Evolutionary conservation across 2,329 filamentous ascomycete genomes (phyloP), one percentile per base, ranked within the genome.

Genomic region (Ceratocystis cacaofunesta): DNA sequence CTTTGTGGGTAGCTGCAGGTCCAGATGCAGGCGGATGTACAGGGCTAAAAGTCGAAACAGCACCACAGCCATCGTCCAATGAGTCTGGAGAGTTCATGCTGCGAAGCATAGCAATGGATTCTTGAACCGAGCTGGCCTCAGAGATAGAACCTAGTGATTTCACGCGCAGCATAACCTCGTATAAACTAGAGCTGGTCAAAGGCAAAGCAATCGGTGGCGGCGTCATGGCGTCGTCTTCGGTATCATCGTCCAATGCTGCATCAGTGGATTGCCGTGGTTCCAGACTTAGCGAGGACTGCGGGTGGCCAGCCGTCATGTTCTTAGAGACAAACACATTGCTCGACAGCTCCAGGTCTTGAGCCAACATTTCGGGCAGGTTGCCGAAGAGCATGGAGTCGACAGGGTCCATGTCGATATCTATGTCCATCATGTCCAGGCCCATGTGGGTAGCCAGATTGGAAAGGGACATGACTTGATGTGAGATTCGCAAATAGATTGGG

Each of bases 291-390:
- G 50, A 50, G n/a, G 66, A 57, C 43, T 66, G 64, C 0, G 82
- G 81, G 7, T 74, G 70, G 7, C 81, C 81, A 25, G 80, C 77
- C 5, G 81, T 81, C 76, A 83, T 78, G 66, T 78, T 78, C 70
- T 74, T 80, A 15, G 79, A 76, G 30, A 73, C 73, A 65, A 83
- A 84, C 30, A 81, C 70, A 8, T 75, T 72, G 62, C 74, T 74
- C 19, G 79, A 82, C 25, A 75, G 70, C 70, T 82, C 78, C 58
- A 84, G 73, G 68, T 85, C 81, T 67, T 75, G 76, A 5, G 77
- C 82, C n/a, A 85, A 74, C 48, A 83, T 69, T 72, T 85, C 82
- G 1, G 82, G 79, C 19, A 85, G 74, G 72, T 79, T 84, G 62
- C 73, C 74, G 43, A 66, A 43, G 63, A 74, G 71, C 43, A 65